Evolutionary conservation across 2,329 filamentous ascomycete species (phyloP).

Genomic region (Microdochium trichocladiopsis): DNA sequence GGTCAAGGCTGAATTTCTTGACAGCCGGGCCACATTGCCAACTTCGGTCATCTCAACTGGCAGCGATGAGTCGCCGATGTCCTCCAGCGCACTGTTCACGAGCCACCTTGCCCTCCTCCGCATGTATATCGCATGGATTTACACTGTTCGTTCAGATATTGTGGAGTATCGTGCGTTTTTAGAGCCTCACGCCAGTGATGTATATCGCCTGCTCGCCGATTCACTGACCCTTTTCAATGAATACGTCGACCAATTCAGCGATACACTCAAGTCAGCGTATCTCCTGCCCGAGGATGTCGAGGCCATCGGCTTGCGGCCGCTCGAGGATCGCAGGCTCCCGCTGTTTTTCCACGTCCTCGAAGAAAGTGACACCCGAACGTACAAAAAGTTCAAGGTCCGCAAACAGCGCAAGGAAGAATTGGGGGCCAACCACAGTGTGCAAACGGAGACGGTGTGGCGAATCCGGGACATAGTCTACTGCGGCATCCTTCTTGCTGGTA

Average conservation of each 20-base stretch:
- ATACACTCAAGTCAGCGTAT: slow-evolving; percentile 34
- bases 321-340: slow-evolving; percentile 16
- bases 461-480: slow-evolving; percentile 41
- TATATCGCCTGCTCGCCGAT: slow-evolving; percentile 38
- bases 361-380: slow-evolving; percentile 3
- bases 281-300: slow-evolving; percentile 41
- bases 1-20: slow-evolving; percentile 62
- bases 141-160: slow-evolving; percentile 36
- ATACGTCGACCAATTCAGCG: slow-evolving; percentile 26
- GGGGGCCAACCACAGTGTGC: slow-evolving; percentile 19
- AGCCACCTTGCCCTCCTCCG: slow-evolving; percentile 44
- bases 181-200: slow-evolving; percentile 34
- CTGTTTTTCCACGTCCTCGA: slow-evolving; percentile 17
- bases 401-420: slow-evolving; percentile 30
- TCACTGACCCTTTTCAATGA: slow-evolving; percentile 42
- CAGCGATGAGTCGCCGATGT: slow-evolving; percentile 12
- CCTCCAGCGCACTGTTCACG: slow-evolving; percentile 28
- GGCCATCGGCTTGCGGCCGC: slow-evolving; percentile 18
- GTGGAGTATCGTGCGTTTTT: slow-evolving; percentile 37
- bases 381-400: slow-evolving; percentile 26
- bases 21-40: slow-evolving; percentile 21
- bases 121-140: slow-evolving; percentile 48
- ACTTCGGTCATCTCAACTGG: slow-evolving; percentile 12
- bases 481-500: slow-evolving; percentile 38
- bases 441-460: slow-evolving; percentile 34